A percentile compares a stretch with the other conserved stretches of the same genome.
Conservation (phyloP, 768 basidiomycete genomes). For the Chalciporus chontae region DNA sequence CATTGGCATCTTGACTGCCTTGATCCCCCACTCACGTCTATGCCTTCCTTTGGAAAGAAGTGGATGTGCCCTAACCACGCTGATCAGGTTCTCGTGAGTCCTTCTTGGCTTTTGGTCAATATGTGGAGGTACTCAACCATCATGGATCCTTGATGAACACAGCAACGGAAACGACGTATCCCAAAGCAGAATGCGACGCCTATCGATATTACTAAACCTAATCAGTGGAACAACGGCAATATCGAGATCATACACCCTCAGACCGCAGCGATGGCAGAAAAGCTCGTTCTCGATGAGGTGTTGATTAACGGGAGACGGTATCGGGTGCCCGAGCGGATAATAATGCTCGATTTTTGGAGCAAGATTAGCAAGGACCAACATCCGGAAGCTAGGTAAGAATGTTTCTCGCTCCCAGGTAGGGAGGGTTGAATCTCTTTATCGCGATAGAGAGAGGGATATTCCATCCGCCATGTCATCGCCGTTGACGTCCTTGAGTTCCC, state of each 20-base stretch:
- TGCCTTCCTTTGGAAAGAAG: slow-evolving; percentile 86
- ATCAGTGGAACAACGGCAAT: slow-evolving; percentile 86
- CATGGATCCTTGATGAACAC: slow-evolving; percentile 10
- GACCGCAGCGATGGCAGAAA: slow-evolving; percentile 41
- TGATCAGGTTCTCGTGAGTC: slow-evolving; percentile 77
- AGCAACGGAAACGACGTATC: slow-evolving; percentile 80
- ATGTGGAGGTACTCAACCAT: not conserved
- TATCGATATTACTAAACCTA: slow-evolving; percentile 72
- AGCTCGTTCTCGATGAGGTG: slow-evolving; percentile 73
- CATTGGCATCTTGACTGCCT: slow-evolving; percentile 98
- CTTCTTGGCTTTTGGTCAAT: not conserved
- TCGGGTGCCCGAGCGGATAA: slow-evolving; percentile 86
- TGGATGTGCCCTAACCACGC: slow-evolving; percentile 99
- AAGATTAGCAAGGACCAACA: slow-evolving; percentile 55
- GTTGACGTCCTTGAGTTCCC: slow-evolving; percentile 68
- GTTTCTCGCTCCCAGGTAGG: not conserved
- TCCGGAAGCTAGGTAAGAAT: slow-evolving; percentile 40
- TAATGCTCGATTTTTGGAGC: slow-evolving; percentile 95
- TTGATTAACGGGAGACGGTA: slow-evolving; percentile 87
- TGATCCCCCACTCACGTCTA: slow-evolving; percentile 79
- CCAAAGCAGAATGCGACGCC: slow-evolving; percentile 65
- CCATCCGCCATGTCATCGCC: slow-evolving; percentile 66
- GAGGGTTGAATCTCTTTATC: slow-evolving; percentile 1
- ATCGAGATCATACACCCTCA: slow-evolving; percentile 81
- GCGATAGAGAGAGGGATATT: slow-evolving; percentile 17